Evolutionary conservation across 2,329 filamentous ascomycete species (phyloP).

Genomic region (Pseudophaeomoniella oleicola): DNA sequence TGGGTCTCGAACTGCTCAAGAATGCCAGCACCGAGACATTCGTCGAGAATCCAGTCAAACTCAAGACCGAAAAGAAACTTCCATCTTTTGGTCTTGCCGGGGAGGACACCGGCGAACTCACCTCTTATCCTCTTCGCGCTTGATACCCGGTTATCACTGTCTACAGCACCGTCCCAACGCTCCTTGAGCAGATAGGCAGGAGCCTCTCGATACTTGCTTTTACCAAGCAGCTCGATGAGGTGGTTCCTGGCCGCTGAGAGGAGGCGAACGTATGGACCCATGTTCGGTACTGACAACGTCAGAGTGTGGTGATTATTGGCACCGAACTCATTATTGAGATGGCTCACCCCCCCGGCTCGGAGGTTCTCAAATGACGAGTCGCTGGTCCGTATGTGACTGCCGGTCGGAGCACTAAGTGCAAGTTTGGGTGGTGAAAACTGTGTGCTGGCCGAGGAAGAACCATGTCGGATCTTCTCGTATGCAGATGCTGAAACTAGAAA

Average conservation of each 20-base stretch:
- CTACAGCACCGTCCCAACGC: conserved; percentile 49
- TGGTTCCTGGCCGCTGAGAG: conserved; percentile 40
- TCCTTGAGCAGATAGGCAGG: conserved; percentile 40
- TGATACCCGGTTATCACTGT: conserved; percentile 26
- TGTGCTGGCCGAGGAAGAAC: neutral
- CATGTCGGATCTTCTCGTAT: neutral
- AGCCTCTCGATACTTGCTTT: conserved; percentile 35
- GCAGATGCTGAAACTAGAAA: conserved; percentile 37
- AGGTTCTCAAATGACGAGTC: neutral
- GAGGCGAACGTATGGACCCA: conserved; percentile 44
- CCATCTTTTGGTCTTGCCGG: conserved; percentile 50
- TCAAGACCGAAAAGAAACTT: conserved; percentile 42
- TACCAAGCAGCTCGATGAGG: conserved; percentile 36
- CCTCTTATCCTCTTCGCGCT: conserved; percentile 39
- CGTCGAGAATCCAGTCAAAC: conserved; percentile 47
- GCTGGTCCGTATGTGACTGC: neutral
- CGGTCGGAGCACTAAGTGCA: neutral
- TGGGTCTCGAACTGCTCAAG: conserved; percentile 50
- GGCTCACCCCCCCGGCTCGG: conserved; percentile 1
- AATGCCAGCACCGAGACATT: conserved; percentile 45
- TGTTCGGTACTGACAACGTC: conserved; percentile 44
- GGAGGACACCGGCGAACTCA: conserved; percentile 40
- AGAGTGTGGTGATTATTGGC: conserved; percentile 15
- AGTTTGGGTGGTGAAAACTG: neutral
- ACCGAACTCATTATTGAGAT: conserved; percentile 23